A percentile compares a stretch with the other conserved stretches of the same genome.
phyloP scores from a whole-genome alignment of 176 grass and related monocot genomes.

The Ensete ventricosum region DNA sequence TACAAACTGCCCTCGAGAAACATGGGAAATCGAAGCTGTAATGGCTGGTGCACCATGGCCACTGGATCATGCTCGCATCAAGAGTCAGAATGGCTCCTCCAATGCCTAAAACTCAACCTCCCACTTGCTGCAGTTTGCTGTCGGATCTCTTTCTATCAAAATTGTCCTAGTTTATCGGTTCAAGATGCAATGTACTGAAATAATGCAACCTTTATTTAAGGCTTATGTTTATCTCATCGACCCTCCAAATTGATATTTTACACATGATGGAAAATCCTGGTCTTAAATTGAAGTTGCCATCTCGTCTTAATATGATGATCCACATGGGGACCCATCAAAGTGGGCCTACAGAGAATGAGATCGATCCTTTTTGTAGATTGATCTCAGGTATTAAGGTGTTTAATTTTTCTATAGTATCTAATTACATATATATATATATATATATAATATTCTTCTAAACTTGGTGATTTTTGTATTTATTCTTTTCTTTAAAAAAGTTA shows the following conservation, averaged over 20 bases:
- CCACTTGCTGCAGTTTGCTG: not conserved
- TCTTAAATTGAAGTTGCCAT: too few relatives aligned
- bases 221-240: too few relatives aligned
- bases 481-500: not conserved
- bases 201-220: not conserved
- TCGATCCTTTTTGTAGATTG: not conserved
- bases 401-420: not conserved
- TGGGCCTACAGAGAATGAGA: too few relatives aligned
- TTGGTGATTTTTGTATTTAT: not conserved
- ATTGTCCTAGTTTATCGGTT: not conserved
- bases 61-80: not conserved
- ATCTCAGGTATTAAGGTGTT: not conserved
- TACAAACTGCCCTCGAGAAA: slow-evolving; percentile 70
- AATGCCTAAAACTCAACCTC: not conserved
- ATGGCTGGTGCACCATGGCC: slow-evolving; percentile 79
- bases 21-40: slow-evolving; percentile 80
- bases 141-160: not conserved
- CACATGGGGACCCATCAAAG: too few relatives aligned
- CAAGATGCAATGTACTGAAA: not conserved
- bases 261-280: too few relatives aligned
- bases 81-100: not conserved
- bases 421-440: not conserved
- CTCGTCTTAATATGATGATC: too few relatives aligned
- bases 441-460: not conserved
- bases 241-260: too few relatives aligned